A percentile compares a stretch with the other conserved stretches of the same genome.
These are phyloP conservation scores for Solanum hybrid DNA, from an alignment of 305 asterid genomes.

Conservation along the genomic window DNA sequence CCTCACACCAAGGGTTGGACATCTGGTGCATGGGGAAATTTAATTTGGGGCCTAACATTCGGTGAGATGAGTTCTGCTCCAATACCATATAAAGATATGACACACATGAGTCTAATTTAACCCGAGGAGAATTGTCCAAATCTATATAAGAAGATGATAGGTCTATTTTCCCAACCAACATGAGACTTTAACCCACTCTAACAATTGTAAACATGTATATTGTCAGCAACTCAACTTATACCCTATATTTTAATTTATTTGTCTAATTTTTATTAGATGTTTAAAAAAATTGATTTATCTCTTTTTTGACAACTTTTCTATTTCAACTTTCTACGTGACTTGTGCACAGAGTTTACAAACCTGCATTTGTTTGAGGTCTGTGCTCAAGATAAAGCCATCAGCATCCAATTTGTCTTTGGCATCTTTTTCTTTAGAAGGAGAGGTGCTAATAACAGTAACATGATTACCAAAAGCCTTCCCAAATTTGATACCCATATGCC, in stretches of 20 bases:
- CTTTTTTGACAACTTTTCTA: not conserved
- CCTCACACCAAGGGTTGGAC: not conserved
- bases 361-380: constrained; percentile 35
- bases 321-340: not conserved
- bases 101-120: not conserved
- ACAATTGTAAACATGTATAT: no score
- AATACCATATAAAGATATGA: not conserved
- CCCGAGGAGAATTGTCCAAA: not conserved
- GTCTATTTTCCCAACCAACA: not conserved
- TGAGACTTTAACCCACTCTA: not conserved
- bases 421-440: constrained; percentile 70
- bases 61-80: not conserved
- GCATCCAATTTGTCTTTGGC: constrained; percentile 55
- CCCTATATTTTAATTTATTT: fast-evolving
- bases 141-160: not conserved
- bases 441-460: constrained; percentile 76
- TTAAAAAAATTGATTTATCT: not conserved
- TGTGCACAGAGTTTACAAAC: not conserved
- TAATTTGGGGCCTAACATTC: not conserved
- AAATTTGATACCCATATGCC: constrained; percentile 74
- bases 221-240: not conserved
- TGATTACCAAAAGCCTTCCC: constrained; percentile 77
- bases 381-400: constrained; percentile 67
- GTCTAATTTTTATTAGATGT: not conserved
- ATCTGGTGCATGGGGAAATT: not conserved